Conservation (phyloP, 805 yeast species). For the Myxozyma melibiosi region DNA sequence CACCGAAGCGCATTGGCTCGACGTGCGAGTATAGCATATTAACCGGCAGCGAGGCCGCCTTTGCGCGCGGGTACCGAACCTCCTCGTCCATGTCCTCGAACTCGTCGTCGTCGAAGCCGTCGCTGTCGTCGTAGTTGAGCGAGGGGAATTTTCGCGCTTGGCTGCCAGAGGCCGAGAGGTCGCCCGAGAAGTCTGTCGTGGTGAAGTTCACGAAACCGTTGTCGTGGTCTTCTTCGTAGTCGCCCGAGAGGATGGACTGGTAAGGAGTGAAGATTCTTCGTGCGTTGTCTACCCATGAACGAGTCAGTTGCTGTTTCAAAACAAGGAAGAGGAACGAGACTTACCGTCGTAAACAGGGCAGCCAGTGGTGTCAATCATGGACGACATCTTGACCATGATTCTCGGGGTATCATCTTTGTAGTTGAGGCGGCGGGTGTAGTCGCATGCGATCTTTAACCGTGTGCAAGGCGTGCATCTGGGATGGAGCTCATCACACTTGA, state of each 20-base stretch:
- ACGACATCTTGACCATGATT: constrained; percentile 23
- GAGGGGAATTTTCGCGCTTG: not conserved
- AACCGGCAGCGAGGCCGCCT: not conserved
- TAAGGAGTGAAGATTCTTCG: constrained; percentile 20
- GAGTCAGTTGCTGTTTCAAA: not conserved
- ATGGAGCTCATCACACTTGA: constrained; percentile 30
- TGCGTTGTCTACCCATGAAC: constrained; percentile 6
- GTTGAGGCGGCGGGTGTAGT: constrained; percentile 26
- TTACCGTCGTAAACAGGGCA: constrained; percentile 31
- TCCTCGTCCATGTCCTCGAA: not conserved
- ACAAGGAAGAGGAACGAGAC: not conserved
- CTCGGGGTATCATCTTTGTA: constrained; percentile 31
- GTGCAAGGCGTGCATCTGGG: constrained; percentile 28
- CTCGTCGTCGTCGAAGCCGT: constrained; percentile 3
- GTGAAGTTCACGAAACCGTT: constrained; percentile 22
- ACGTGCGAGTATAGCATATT: not conserved
- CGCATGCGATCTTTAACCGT: constrained; percentile 23
- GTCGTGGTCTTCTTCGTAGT: constrained; percentile 22
- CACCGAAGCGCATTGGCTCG: no score
- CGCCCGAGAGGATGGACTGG: constrained; percentile 10
- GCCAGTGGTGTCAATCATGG: constrained; percentile 17
- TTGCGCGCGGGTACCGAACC: not conserved
- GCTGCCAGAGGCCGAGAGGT: not conserved
- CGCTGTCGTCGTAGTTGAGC: constrained; percentile 1
- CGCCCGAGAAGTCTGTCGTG: constrained; percentile 7